These are phyloP conservation scores for Blastocrithidia nonstop DNA, from an alignment of 208 protist species.

Conservation along the genomic window DNA sequence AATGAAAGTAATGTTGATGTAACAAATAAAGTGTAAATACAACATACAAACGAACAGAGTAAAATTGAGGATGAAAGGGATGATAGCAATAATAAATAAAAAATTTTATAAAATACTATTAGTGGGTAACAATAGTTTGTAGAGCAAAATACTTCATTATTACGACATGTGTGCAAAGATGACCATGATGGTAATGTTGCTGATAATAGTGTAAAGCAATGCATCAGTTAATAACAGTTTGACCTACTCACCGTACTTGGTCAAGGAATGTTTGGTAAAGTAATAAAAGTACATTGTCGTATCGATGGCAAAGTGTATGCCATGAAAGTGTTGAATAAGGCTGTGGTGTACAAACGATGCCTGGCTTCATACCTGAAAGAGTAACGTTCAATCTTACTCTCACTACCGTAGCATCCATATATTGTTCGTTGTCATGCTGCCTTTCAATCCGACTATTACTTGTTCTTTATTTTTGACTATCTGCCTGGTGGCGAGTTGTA, in stretches of 20 bases:
- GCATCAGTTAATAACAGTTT: no score
- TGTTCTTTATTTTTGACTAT: slow-evolving; percentile 88
- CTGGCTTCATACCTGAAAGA: slow-evolving; percentile 82
- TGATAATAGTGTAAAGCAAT: no score
- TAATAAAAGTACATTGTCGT: slow-evolving; percentile 78
- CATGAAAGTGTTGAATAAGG: slow-evolving; percentile 86
- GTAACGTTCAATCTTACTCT: slow-evolving; percentile 59
- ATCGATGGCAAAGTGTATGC: slow-evolving; percentile 56
- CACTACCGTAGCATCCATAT: slow-evolving; percentile 77
- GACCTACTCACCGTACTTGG: slow-evolving; percentile 81
- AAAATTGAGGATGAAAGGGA: no score
- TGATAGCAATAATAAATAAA: no score
- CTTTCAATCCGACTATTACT: slow-evolving; percentile 78
- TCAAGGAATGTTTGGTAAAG: slow-evolving; percentile 89
- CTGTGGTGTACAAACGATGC: slow-evolving; percentile 53
- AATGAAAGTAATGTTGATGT: no score
- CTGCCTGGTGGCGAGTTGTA: slow-evolving; percentile 91
- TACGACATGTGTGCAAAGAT: no score
- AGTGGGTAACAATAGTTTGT: no score
- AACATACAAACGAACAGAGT: no score
- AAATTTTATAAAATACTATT: no score
- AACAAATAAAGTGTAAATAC: no score
- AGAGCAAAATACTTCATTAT: no score
- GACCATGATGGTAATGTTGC: no score
- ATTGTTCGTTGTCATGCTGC: slow-evolving; percentile 71